Conservation (phyloP, 768 basidiomycete genomes). For the Atractiella rhizophila region DNA sequence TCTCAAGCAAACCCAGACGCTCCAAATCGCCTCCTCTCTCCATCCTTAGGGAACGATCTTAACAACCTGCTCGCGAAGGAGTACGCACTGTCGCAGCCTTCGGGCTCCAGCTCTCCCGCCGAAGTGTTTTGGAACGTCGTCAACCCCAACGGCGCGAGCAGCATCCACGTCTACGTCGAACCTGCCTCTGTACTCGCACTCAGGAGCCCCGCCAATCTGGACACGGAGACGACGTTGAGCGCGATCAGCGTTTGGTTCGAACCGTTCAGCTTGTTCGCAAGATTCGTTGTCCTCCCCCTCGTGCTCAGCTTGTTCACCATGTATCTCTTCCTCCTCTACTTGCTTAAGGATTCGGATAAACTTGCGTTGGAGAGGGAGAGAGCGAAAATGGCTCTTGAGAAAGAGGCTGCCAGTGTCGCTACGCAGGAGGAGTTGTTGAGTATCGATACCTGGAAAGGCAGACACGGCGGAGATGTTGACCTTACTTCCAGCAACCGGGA, state of each 20-base stretch:
- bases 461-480: too few species aligned
- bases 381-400: constrained; percentile 25
- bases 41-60: constrained; percentile 1
- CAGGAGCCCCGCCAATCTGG: constrained; percentile 14
- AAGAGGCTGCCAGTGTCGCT: too few species aligned
- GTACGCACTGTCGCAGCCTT: too few species aligned
- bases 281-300: constrained; percentile 55
- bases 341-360: constrained; percentile 73
- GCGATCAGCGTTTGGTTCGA: not conserved
- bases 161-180: constrained; percentile 57
- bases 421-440: too few species aligned
- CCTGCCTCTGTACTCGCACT: constrained; percentile 52
- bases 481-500: too few species aligned
- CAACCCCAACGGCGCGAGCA: constrained; percentile 38
- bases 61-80: not conserved
- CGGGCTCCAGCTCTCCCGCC: too few species aligned
- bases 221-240: constrained; percentile 13
- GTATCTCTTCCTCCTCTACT: constrained; percentile 52
- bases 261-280: constrained; percentile 27
- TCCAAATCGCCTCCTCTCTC: constrained; percentile 1
- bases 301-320: constrained; percentile 44
- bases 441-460: too few species aligned
- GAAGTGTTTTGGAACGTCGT: constrained; percentile 50
- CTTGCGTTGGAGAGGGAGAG: constrained; percentile 50
- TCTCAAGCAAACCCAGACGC: constrained; percentile 6